A percentile compares a stretch with the other conserved stretches of the same genome.
Evolutionary conservation across 257 asterid genomes (phyloP).

Genomic region (Craterostigma plantagineum): DNA sequence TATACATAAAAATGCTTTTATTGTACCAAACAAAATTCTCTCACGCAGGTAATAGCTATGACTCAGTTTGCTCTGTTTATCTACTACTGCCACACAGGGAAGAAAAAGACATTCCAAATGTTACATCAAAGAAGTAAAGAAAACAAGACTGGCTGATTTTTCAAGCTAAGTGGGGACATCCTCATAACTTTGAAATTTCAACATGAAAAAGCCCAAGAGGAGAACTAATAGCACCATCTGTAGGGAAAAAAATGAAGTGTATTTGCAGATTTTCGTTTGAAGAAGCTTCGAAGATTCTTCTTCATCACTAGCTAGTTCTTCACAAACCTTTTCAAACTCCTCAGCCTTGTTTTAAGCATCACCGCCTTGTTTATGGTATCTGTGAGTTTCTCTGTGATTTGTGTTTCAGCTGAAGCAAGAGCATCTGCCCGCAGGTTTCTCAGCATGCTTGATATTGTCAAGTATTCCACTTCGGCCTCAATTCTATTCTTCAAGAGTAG

Average conservation of each 20-base stretch:
- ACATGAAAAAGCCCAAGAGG: conserved; percentile 19
- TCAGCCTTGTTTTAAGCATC: conserved; percentile 18
- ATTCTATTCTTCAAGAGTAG: conserved; percentile 32
- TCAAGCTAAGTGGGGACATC: conserved; percentile 40
- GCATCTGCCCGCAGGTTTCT: not conserved
- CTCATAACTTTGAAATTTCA: conserved; percentile 16
- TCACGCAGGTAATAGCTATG: too few species aligned
- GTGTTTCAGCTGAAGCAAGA: not conserved
- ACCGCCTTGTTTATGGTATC: conserved; percentile 20
- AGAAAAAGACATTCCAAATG: conserved; percentile 1
- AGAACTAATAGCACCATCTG: conserved; percentile 30
- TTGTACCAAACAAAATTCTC: not conserved
- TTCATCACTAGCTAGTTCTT: conserved; percentile 14
- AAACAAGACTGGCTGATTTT: not conserved
- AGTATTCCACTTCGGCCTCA: conserved; percentile 62
- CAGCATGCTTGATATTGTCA: conserved; percentile 26
- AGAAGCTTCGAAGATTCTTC: conserved; percentile 28
- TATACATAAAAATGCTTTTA: not conserved
- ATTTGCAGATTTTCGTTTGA: conserved; percentile 32
- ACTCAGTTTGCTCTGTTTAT: not conserved
- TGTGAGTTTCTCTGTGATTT: conserved; percentile 18
- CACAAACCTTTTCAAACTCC: conserved; percentile 18
- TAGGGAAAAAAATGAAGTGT: conserved; percentile 24
- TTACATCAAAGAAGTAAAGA: conserved; percentile 2
- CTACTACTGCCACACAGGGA: conserved; percentile 4